Evolutionary conservation across 495 filamentous ascomycete genomes (phyloP).

Genomic region (Massariosphaeria phaeospora): DNA sequence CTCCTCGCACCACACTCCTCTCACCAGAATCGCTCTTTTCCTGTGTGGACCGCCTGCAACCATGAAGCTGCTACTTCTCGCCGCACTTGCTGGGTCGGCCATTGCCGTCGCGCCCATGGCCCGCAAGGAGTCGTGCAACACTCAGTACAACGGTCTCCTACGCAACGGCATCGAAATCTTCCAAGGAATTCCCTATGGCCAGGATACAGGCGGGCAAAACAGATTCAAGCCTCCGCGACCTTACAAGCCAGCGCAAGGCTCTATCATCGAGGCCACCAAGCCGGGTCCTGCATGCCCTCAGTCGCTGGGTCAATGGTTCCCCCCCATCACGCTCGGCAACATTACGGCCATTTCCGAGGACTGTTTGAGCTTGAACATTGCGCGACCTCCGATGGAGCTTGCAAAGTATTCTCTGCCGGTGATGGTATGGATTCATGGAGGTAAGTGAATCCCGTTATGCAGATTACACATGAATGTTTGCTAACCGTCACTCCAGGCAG

Average conservation of each 20-base stretch:
- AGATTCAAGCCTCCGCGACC: slow-evolving; percentile 18
- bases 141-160: background rate
- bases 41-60: too few relatives aligned
- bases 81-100: background rate
- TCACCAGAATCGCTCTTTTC: too few relatives aligned
- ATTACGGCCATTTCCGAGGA: slow-evolving; percentile 15
- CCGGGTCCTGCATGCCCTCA: slow-evolving; percentile 11
- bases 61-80: too few relatives aligned
- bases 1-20: too few relatives aligned
- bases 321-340: slow-evolving; percentile 3
- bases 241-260: background rate
- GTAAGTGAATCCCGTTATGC: too few relatives aligned
- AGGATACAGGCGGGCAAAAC: slow-evolving; percentile 9
- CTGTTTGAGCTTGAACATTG: slow-evolving; percentile 18
- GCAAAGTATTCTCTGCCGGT: background rate
- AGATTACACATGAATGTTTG: too few relatives aligned
- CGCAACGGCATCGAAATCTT: slow-evolving; percentile 15
- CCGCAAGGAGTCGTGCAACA: slow-evolving; percentile 2
- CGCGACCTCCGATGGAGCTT: background rate
- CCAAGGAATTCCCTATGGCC: slow-evolving; percentile 2
- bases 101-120: background rate
- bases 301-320: slow-evolving; percentile 7
- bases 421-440: slow-evolving; percentile 26
- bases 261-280: slow-evolving; percentile 3
- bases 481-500: slow-evolving; percentile 1